These are phyloP conservation scores for Polytrichum commune DNA, from an alignment of 225 moss, liverwort and hornwort genomes.

Conservation along the genomic window DNA sequence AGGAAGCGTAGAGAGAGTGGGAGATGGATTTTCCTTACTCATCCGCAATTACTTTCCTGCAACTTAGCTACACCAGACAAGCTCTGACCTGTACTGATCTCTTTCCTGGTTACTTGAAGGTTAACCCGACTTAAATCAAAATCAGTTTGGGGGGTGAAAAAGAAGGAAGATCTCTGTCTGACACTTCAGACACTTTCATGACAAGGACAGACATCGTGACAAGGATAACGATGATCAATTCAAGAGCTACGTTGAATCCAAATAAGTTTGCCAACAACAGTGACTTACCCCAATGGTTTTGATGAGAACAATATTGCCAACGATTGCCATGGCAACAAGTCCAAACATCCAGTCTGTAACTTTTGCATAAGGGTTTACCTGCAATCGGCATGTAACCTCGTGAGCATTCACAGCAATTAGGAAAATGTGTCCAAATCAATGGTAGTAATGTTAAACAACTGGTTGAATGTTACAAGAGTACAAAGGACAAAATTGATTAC, in stretches of 20 bases:
- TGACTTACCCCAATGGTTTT: conserved; percentile 74
- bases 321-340: conserved; percentile 62
- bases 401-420: neutral
- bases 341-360: conserved; percentile 92
- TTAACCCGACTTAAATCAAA: neutral
- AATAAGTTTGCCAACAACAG: no score
- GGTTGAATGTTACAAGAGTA: neutral
- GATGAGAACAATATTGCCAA: conserved; percentile 80
- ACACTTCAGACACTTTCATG: no score
- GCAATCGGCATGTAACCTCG: conserved; percentile 9
- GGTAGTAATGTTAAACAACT: neutral
- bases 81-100: no score
- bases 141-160: neutral
- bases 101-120: no score
- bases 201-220: neutral
- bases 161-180: neutral
- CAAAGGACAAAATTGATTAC: conserved; percentile 20
- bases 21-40: no score
- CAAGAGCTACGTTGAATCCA: no score
- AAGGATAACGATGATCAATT: neutral
- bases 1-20: no score
- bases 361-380: conserved; percentile 80
- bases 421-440: neutral
- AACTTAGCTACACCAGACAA: neutral
- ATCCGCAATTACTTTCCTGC: neutral